A percentile compares a stretch with the other conserved stretches of the same genome.
Conservation (phyloP, 305 asterid genomes). For the Plantago coronopus region DNA sequence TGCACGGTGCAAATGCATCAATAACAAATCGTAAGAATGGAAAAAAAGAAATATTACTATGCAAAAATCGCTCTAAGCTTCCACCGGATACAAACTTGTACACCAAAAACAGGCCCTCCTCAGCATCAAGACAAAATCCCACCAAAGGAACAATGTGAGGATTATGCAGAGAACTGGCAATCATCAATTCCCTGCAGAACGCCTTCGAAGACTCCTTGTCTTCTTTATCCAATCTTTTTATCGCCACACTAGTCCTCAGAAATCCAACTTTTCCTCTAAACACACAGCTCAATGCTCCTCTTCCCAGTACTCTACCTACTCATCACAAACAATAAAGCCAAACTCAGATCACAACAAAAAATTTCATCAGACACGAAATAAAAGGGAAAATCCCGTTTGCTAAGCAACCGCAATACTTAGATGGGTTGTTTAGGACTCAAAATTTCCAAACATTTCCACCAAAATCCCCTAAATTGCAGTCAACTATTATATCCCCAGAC, state of each 20-base stretch:
- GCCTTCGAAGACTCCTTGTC: slow-evolving; percentile 82
- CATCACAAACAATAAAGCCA: slow-evolving; percentile 28
- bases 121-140: slow-evolving; percentile 85
- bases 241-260: slow-evolving; percentile 59
- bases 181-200: slow-evolving; percentile 88
- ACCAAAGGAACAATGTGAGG: slow-evolving; percentile 73
- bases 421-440: no score
- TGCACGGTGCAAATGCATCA: background rate
- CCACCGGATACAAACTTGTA: slow-evolving; percentile 87
- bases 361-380: background rate
- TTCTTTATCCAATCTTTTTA: slow-evolving; percentile 72
- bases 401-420: no score
- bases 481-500: background rate
- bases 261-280: slow-evolving; percentile 76
- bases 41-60: slow-evolving; percentile 37
- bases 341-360: slow-evolving; percentile 8
- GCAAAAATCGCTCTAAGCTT: slow-evolving; percentile 72
- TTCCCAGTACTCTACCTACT: slow-evolving; percentile 82
- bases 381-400: background rate
- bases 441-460: background rate
- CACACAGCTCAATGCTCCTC: slow-evolving; percentile 88
- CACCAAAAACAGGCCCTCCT: slow-evolving; percentile 80
- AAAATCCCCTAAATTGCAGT: no score
- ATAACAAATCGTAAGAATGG: background rate
- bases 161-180: slow-evolving; percentile 72